Base-by-base conservation (phyloP, 1,284 basidiomycete genomes). In the Cutaneotrichosporon sp. region DNA sequence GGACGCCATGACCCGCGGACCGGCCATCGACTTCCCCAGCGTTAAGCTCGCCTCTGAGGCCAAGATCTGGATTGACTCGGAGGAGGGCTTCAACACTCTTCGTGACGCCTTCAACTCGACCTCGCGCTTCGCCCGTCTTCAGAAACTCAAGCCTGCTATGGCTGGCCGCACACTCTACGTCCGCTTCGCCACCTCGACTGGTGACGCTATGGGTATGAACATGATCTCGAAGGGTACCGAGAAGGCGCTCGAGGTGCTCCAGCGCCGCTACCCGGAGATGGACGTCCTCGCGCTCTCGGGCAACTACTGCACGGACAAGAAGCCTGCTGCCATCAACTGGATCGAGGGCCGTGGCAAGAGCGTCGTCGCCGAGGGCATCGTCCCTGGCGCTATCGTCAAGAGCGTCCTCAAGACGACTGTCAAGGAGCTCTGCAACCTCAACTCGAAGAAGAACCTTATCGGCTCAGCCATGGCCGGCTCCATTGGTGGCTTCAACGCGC, bases 171-270 rank as follows among this genome's bases (percentile, higher is more conserved):
- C 94, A 46, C 83, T 99, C 47, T 99, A 90, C 79, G 89, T 98
- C n/a, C 87, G 97, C 56, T 98, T 99, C 76, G 91, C 91, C 56
- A 98, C 94, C 64, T 89, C 85, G 60, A 99, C 97, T 0, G 97
- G 97, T 62, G 97, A 99, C 76, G 97, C 96, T 34, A 99, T 99
- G 96, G 96, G 96, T 38, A 99, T 99, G 97, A 99, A 99, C 84
- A 99, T 99, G 96, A 92, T 94, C 76, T 90, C 89, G 31, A 96
- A 96, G 81, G 94, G 94, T 8, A 93, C 91, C 10, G 97, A 99
- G 82, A 92, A 92, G 81, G 92, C 94, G 22, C 86, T 99, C 21
- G 90, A 90, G 73, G 85, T 85, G 38, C 86, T 99, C 84, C 85
- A 86, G 70, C 84, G 85, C 67, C 82, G 89, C 75, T 99, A 93